phyloP scores from a whole-genome alignment of 192 early-diverging fungal genomes.

The Linnemannia hyalina region DNA sequence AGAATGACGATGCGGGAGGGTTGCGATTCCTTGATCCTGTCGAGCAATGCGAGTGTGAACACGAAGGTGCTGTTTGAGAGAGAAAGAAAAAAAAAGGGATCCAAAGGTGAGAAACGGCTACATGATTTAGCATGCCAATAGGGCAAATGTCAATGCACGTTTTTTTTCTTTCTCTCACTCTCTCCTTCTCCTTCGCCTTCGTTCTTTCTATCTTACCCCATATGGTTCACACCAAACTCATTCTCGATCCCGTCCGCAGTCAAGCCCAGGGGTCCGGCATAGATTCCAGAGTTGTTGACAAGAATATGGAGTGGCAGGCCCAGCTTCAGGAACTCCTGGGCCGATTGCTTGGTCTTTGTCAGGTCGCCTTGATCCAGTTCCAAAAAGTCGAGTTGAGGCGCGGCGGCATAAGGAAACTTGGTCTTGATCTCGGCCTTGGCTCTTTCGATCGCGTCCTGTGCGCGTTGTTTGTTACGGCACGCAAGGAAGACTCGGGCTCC shows the following conservation, averaged over 20 bases:
- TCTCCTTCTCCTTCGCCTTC: not conserved
- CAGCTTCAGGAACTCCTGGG: slow-evolving; percentile 35
- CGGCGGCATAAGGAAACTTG: not conserved
- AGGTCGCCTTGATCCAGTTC: slow-evolving; percentile 18
- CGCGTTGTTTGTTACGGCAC: slow-evolving; percentile 11
- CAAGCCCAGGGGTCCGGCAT: not conserved
- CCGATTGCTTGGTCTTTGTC: slow-evolving; percentile 13
- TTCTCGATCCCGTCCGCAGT: slow-evolving; percentile 48
- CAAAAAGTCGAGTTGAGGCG: slow-evolving; percentile 26
- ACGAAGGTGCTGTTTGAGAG: slow-evolving; percentile 2
- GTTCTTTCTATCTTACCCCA: slow-evolving; percentile 25
- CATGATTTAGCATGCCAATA: not conserved
- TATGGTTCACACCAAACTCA: slow-evolving; percentile 59
- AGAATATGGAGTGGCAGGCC: slow-evolving; percentile 59
- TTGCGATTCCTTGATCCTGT: slow-evolving; percentile 37
- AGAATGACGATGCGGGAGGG: slow-evolving; percentile 52
- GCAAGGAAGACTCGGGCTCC: slow-evolving; percentile 29
- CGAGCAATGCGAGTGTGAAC: slow-evolving; percentile 46
- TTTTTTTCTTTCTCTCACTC: not conserved
- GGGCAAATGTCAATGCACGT: not conserved
- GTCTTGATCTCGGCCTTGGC: slow-evolving; percentile 27
- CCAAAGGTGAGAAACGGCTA: not conserved
- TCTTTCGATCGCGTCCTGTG: not conserved
- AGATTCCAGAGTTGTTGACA: slow-evolving; percentile 49
- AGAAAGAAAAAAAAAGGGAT: not conserved